Evolutionary conservation across 768 basidiomycete species (phyloP).

Genomic region (Lactarius trivialis): DNA sequence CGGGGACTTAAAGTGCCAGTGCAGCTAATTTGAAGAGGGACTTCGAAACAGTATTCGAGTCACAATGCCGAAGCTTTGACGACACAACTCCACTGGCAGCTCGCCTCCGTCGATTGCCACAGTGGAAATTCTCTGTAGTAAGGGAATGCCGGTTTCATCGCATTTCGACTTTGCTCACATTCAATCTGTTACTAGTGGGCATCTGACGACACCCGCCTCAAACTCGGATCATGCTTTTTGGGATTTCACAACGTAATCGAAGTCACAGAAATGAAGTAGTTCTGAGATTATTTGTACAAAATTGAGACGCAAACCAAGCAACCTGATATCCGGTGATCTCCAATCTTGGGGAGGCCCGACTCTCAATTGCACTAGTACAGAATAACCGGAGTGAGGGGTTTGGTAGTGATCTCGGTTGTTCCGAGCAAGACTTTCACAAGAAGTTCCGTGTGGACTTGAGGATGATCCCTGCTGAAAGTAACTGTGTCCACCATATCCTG

Average conservation of each 20-base stretch:
- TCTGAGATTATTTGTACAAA: background rate
- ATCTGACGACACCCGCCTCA: background rate
- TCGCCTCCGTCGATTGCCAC: too few relatives aligned
- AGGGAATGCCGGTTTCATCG: background rate
- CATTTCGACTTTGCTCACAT: too few relatives aligned
- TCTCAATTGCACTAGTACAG: background rate
- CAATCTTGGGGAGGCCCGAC: background rate
- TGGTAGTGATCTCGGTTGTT: background rate
- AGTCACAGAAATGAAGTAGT: background rate
- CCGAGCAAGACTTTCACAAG: constrained; percentile 18
- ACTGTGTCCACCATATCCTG: constrained; percentile 23
- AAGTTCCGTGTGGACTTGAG: constrained; percentile 10
- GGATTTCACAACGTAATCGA: background rate
- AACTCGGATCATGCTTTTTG: background rate
- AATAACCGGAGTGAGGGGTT: background rate
- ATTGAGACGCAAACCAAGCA: background rate
- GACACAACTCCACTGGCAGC: too few relatives aligned
- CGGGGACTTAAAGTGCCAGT: background rate
- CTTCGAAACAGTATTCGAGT: background rate
- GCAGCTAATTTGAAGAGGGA: background rate
- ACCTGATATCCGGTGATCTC: background rate
- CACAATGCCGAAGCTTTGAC: too few relatives aligned
- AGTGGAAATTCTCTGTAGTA: too few relatives aligned
- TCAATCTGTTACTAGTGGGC: too few relatives aligned
- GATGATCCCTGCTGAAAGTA: constrained; percentile 12